These are phyloP conservation scores for Talaromyces trachyspermus DNA, from an alignment of 495 filamentous ascomycete genomes.

Conservation along the genomic window DNA sequence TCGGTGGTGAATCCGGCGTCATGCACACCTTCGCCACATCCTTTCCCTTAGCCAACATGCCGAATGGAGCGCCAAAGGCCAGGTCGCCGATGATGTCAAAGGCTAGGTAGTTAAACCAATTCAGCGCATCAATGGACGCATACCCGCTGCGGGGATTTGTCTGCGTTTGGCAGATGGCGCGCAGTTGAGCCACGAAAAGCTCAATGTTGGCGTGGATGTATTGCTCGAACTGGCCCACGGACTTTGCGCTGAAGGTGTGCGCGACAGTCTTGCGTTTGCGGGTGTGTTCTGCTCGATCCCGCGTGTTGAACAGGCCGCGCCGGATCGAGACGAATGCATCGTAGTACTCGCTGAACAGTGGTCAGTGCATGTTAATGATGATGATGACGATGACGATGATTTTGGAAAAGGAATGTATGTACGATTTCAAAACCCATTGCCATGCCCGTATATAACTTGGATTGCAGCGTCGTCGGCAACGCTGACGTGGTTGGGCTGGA, in stretches of 20 bases:
- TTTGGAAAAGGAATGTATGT: conserved; percentile 12
- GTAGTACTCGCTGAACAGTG: conserved; percentile 61
- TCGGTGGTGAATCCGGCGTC: conserved; percentile 31
- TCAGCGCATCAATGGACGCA: conserved; percentile 64
- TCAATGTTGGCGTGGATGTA: conserved; percentile 80
- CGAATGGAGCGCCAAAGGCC: conserved; percentile 48
- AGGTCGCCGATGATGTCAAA: conserved; percentile 81
- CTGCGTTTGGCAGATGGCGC: conserved; percentile 39
- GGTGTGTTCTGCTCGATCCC: conserved; percentile 73
- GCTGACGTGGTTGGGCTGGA: conserved; percentile 52
- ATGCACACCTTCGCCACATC: conserved; percentile 57
- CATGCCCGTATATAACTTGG: conserved; percentile 51
- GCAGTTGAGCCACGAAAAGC: conserved; percentile 67
- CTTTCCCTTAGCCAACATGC: conserved; percentile 44
- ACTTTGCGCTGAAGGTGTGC: conserved; percentile 81
- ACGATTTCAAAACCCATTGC: conserved; percentile 73
- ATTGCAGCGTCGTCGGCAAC: conserved; percentile 55
- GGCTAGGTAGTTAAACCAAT: conserved; percentile 93
- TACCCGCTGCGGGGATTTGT: conserved; percentile 42
- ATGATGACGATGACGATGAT: conserved; percentile 5
- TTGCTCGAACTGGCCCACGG: conserved; percentile 77
- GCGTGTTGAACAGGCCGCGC: conserved; percentile 85
- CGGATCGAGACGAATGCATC: conserved; percentile 86
- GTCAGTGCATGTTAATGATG: not conserved
- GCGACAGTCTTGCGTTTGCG: conserved; percentile 86